Base-by-base conservation (phyloP, 768 basidiomycete genomes). In the Dictyophora rubrovolvata region DNA sequence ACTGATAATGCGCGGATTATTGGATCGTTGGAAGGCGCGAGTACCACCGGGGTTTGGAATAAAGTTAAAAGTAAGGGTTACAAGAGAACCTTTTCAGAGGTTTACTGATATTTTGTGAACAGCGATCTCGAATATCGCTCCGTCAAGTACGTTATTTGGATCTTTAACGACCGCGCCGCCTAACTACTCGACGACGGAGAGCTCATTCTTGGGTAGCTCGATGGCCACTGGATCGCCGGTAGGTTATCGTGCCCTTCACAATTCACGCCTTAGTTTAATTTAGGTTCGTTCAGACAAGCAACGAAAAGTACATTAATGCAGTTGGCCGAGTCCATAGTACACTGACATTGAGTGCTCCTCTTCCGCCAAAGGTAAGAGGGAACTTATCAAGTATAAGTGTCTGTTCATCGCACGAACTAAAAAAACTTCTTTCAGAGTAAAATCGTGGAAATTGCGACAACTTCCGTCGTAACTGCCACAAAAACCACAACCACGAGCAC, bases 311-410 rank as follows among this genome's bases (percentile, higher is more conserved):
- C 23, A 69, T 73, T 34, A 79, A 79, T 18, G 71, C 88, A 16
- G 75, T 86, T 22, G 70, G 77, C n/a, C 81, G 76, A 61, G 89
- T 91, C 54, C 86, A 89, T 65, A 77, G 78, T 55, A 77, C 79
- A 18, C 73, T 91, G 22, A 75, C 80, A 5, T 76, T 88, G 64
- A 48, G 49, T 10, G 77, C 77, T 14, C 86, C 87, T 8, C 69
- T 76, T 4, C 67, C 77, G 36, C 77, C 81, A 17, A 72, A 74
- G 66, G 78, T 79, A 64, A 48, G 66, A 53, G 16, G 20, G 3
- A 1, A 7, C 46, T 22, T 17, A n/a, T 21, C 18, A 21, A 18
- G 62, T 28, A 54, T 36, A 46, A 63, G 66, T 53, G 65, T 65
- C 62, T 64, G 62, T 47, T 22, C 16, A 33, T 63, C 34, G 22